phyloP scores from a whole-genome alignment of 495 filamentous ascomycete genomes.

The Sabuloglossum arenarium region DNA sequence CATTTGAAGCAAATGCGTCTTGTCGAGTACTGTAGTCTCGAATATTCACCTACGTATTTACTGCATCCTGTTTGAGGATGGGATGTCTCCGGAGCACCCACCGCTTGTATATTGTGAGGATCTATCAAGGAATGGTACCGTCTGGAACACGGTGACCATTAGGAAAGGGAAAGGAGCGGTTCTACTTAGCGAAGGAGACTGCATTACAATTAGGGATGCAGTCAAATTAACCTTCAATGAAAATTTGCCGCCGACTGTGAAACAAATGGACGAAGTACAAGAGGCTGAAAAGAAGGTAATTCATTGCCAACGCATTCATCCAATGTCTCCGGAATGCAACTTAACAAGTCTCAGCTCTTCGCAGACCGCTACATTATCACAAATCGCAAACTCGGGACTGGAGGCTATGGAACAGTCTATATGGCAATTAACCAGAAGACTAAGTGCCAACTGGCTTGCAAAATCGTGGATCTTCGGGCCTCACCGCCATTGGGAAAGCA shows the following conservation, averaged over 20 bases:
- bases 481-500: not conserved
- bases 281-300: conserved; percentile 1
- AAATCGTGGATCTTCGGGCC: conserved; percentile 14
- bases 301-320: not conserved
- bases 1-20: not conserved
- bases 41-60: conserved; percentile 20
- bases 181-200: conserved; percentile 1
- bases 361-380: conserved; percentile 14
- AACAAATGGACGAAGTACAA: not conserved
- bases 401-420: conserved; percentile 17
- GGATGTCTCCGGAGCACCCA: conserved; percentile 6
- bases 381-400: conserved; percentile 14
- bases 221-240: conserved; percentile 1
- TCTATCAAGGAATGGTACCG: conserved; percentile 19
- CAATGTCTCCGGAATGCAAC: not conserved
- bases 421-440: conserved; percentile 13
- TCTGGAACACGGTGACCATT: conserved; percentile 6
- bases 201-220: conserved; percentile 2
- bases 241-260: not conserved
- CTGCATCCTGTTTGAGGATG: conserved; percentile 16
- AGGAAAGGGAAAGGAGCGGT: not conserved
- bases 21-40: conserved; percentile 16
- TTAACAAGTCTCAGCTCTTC: conserved; percentile 11
- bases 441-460: conserved; percentile 20
- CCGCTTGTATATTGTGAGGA: conserved; percentile 22